Base-by-base conservation (phyloP, 1,139 yeast genomes). In the Saccharomyces hybrid region DNA sequence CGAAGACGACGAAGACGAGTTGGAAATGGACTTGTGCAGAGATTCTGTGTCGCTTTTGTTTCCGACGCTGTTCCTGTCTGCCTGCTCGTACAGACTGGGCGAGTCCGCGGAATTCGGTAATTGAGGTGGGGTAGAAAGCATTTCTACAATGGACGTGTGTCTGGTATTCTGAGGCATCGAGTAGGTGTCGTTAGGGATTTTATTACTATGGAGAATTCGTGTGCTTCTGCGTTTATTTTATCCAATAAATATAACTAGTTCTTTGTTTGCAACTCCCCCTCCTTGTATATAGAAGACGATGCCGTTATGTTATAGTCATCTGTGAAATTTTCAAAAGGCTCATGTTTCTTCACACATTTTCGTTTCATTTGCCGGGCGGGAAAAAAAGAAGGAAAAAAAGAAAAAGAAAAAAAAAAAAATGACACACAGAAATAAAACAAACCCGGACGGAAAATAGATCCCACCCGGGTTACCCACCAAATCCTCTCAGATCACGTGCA, bases 61-160 rank as follows among this genome's bases (percentile, higher is more conserved):
- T 16, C 42, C 42, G 19, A 8, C 42, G 23, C 42, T 38, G 5
- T 38, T 38, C 23, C 11, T 38, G 42, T 38, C 42, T 16, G 23
- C n/a, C 42, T 38, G 42, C 11, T 38, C 42, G 42, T 44, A 50
- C 29, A 57, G 34, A 16, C 26, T 47, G 50, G 4, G 55, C 46
- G 46, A 41, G 29, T 23, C 56, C 50, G 27, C 56, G 62, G 42
- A 38, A 38, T 16, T 38, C 19, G 67, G 62, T 42, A 65, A 53
- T 34, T 89, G 88, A 8, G 96, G 96, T 1, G 96, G 96, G 8
- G 93, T 82, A n/a, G 89, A 82, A 51, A 88, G 75, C 71, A 88
- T 70, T 66, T 88, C 96, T 48, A 86, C 96, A 56, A 88, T 86
- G n/a, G 95, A 86, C 0, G 87, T 79, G 61, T 83, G 86, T 58